phyloP scores from a whole-genome alignment of 1,139 yeast species.

The Diutina pseudorugosa region DNA sequence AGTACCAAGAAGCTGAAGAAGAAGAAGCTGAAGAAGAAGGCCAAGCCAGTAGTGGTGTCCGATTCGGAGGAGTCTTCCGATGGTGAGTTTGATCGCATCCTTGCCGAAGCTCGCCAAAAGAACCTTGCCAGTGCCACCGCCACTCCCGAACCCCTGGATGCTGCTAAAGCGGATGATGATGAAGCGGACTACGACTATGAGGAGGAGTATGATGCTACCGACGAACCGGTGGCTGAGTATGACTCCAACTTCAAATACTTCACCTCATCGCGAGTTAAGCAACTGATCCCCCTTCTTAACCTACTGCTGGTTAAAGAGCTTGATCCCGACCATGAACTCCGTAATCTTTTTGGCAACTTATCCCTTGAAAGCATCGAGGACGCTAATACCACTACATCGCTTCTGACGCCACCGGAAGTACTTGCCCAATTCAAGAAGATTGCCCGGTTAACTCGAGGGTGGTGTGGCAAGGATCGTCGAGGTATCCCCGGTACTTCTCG shows the following conservation, averaged over 20 bases:
- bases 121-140: slow-evolving; percentile 14
- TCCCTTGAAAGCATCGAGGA: slow-evolving; percentile 60
- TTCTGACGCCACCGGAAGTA: slow-evolving; percentile 54
- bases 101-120: slow-evolving; percentile 21
- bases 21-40: slow-evolving; percentile 7
- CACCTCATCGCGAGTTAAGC: slow-evolving; percentile 28
- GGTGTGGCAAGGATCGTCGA: slow-evolving; percentile 74
- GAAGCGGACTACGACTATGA: slow-evolving; percentile 14
- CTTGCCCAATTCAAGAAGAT: slow-evolving; percentile 50
- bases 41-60: slow-evolving; percentile 8
- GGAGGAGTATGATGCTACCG: slow-evolving; percentile 8
- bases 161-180: slow-evolving; percentile 8
- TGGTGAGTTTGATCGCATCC: slow-evolving; percentile 29
- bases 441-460: slow-evolving; percentile 56
- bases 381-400: slow-evolving; percentile 51
- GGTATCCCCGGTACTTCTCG: slow-evolving; percentile 64
- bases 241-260: slow-evolving; percentile 34
- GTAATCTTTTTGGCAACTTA: slow-evolving; percentile 59
- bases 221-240: slow-evolving; percentile 22
- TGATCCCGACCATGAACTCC: slow-evolving; percentile 74
- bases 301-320: slow-evolving; percentile 39
- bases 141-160: neutral
- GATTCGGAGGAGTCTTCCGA: slow-evolving; percentile 13
- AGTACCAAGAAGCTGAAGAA: slow-evolving; percentile 10
- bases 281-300: slow-evolving; percentile 27